Conservation (phyloP, 169 alveolate genomes). For the Plasmodium inui region DNA sequence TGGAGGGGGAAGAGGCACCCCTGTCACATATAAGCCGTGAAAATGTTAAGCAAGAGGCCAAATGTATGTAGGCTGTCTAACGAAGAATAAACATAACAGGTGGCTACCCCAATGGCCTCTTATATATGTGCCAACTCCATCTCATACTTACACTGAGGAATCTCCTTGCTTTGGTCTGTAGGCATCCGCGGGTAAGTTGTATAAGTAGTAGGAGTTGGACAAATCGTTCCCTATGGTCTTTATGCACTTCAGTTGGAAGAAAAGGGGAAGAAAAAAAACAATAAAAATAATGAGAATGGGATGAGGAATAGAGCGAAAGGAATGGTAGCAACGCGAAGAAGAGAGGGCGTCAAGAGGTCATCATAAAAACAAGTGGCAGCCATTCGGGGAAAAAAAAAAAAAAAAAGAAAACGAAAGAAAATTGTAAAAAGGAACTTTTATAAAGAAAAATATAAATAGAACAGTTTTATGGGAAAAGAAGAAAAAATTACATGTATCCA, state of each 20-base stretch:
- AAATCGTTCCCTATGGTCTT: conserved; percentile 77
- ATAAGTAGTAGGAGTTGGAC: conserved; percentile 78
- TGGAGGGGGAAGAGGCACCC: not conserved
- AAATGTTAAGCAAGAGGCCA: not conserved
- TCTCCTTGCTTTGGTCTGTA: conserved; percentile 73
- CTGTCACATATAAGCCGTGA: not conserved
- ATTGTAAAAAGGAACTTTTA: not conserved
- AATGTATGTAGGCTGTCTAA: not conserved
- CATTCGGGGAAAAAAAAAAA: not conserved
- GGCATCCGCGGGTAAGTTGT: conserved; percentile 75
- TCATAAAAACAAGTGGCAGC: not conserved
- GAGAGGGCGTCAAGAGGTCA: not conserved
- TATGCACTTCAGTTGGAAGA: conserved; percentile 18
- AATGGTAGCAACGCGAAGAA: not conserved
- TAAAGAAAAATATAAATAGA: not conserved
- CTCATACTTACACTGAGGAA: conserved; percentile 71
- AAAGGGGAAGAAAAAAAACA: conserved; percentile 3
- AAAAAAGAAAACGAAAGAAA: not conserved
- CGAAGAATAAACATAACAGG: not conserved
- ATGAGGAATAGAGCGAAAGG: not conserved
- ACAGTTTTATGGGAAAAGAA: not conserved
- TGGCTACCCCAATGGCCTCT: not conserved
- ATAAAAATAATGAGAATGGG: not conserved
- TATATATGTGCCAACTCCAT: conserved; percentile 12
- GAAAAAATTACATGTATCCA: conserved; percentile 79